Evolutionary conservation across 169 alveolate genomes (phyloP).

Genomic region (Plasmodium falciparum): DNA sequence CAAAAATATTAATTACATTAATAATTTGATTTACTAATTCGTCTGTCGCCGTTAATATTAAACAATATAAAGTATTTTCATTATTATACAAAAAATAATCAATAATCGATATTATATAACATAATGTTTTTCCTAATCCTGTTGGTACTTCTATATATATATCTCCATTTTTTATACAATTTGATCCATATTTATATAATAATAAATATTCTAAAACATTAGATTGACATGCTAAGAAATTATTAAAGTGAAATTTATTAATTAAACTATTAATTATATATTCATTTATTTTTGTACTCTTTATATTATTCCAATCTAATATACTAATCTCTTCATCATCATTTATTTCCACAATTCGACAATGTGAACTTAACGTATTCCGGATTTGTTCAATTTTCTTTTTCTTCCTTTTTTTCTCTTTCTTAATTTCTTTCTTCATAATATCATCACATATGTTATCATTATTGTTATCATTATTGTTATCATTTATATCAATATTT

Average conservation of each 20-base stretch:
- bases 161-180: constrained; percentile 72
- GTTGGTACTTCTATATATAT: constrained; percentile 83
- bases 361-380: constrained; percentile 34
- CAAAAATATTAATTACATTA: constrained; percentile 87
- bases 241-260: constrained; percentile 35
- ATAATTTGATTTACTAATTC: constrained; percentile 93
- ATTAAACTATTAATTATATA: constrained; percentile 39
- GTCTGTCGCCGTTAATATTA: constrained; percentile 93
- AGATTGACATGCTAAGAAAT: constrained; percentile 68
- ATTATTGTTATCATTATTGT: no score
- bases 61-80: constrained; percentile 78
- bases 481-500: no score
- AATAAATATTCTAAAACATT: constrained; percentile 35
- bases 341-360: constrained; percentile 65
- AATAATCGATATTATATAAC: constrained; percentile 77
- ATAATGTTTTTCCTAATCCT: constrained; percentile 81
- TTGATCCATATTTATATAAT: constrained; percentile 65
- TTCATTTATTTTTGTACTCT: constrained; percentile 38
- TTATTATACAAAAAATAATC: constrained; percentile 76
- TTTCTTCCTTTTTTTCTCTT: neutral
- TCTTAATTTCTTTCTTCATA: constrained; percentile 7
- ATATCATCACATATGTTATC: neutral
- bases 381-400: constrained; percentile 38
- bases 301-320: constrained; percentile 45
- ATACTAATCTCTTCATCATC: constrained; percentile 57